These are phyloP conservation scores for Cyclostephanos tholiformis DNA, from an alignment of 108 stramenopile genomes.

Conservation along the genomic window DNA sequence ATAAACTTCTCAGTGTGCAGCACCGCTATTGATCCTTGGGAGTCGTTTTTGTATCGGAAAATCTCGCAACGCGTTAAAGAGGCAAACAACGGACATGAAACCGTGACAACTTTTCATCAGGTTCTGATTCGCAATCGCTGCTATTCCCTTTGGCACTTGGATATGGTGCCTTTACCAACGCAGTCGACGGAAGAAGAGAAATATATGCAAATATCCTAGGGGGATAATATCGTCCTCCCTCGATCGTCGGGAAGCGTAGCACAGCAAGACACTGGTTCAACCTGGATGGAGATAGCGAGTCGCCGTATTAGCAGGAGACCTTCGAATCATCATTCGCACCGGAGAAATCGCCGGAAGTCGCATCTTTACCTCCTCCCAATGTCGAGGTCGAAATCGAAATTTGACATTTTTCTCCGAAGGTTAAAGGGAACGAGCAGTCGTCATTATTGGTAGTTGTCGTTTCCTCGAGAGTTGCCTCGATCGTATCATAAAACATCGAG, in stretches of 20 bases:
- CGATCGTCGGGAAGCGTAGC: too few species aligned
- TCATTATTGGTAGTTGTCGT: not conserved
- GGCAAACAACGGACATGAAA: too few species aligned
- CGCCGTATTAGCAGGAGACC: not conserved
- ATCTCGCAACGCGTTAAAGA: not conserved
- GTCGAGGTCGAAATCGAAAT: conserved; percentile 18
- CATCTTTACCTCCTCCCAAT: not conserved
- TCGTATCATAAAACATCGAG: not conserved
- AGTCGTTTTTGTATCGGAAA: not conserved
- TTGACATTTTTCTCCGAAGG: conserved; percentile 18
- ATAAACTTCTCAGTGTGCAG: not conserved
- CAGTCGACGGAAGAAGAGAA: too few species aligned
- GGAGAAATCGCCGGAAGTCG: not conserved
- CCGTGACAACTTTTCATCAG: too few species aligned
- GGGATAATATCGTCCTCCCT: too few species aligned
- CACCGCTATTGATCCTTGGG: not conserved
- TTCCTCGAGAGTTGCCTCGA: not conserved
- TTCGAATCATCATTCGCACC: not conserved
- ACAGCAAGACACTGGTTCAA: too few species aligned
- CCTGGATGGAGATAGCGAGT: too few species aligned
- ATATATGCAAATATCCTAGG: too few species aligned
- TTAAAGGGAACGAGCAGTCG: conserved; percentile 5
- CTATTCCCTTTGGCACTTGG: not conserved
- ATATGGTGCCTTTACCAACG: too few species aligned
- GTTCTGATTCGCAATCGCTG: too few species aligned